phyloP scores from a whole-genome alignment of 129 eudicot species.

The Arctium lappa region DNA sequence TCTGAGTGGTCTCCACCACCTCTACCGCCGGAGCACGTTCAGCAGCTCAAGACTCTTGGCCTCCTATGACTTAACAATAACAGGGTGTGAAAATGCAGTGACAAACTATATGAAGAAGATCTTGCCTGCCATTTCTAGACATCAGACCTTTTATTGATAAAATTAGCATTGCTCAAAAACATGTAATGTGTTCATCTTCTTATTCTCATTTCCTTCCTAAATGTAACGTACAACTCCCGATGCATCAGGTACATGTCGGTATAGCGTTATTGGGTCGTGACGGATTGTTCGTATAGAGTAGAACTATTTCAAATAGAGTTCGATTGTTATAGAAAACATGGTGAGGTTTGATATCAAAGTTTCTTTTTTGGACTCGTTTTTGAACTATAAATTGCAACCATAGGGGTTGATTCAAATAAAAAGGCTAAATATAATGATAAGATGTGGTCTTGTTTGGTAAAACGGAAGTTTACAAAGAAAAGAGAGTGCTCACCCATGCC shows the following conservation, averaged over 20 bases:
- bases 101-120: not conserved
- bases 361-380: not conserved
- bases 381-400: not conserved
- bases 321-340: not conserved
- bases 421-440: not conserved
- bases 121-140: slow-evolving; percentile 3
- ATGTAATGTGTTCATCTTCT: slow-evolving; percentile 21
- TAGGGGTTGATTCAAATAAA: not conserved
- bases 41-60: slow-evolving; percentile 73
- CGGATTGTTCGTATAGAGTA: not conserved
- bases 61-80: slow-evolving; percentile 28
- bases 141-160: slow-evolving; percentile 8
- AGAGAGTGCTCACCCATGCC: too few relatives aligned
- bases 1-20: slow-evolving; percentile 91
- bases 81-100: slow-evolving; percentile 12
- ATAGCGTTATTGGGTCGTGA: slow-evolving; percentile 5
- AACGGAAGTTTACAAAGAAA: too few relatives aligned
- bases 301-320: not conserved
- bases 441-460: too few relatives aligned
- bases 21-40: slow-evolving; percentile 82
- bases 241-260: slow-evolving; percentile 24
- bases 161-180: slow-evolving; percentile 13
- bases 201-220: slow-evolving; percentile 4
- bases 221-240: not conserved
- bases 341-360: not conserved